Base-by-base conservation (phyloP, 2,329 filamentous ascomycete species). In the Colletotrichum sp. region DNA sequence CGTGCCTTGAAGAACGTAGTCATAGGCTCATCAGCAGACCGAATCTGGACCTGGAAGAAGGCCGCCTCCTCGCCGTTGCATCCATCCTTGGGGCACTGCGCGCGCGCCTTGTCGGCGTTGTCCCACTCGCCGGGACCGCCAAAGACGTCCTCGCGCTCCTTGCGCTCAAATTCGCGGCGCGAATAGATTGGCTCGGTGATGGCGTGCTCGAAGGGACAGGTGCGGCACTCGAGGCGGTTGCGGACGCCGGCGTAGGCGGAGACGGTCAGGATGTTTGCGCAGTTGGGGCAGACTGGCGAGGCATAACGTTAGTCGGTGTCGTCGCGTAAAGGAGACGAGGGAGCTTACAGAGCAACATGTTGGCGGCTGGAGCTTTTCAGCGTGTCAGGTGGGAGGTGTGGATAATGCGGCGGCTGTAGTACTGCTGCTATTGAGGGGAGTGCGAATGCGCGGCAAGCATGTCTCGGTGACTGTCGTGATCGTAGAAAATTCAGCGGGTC, bases 11-110 rank as follows among this genome's bases (percentile, higher is more conserved):
- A 98, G 86, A 99, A 99, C 76, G 93, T 96, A 79, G 97, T 99
- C 95, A 98, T 98, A 76, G 97, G 97, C 89, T 99, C 97, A 87
- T 99, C 97, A 68, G 97, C 97, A 89, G 95, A 98, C 80, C 97
- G 93, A 86, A 99, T 99, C 90, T 99, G 97, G 80, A 99, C 93
- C 89, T 98, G 95, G 88, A 96, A 98, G 88, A 96, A 99, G 78
- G 96, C 98, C 5, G 97, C 97, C 87, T 95, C 92, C 76, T 92
- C 90, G 78, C 95, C 95, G 82, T 95, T 90, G 88, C 97, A 99
- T 72, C 90, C 90, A 55, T 96, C 93, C 77, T 93, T 93, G 30
- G 95, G 92, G 85, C 97, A 99, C 90, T 97, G 95, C 65, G 94
- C 94, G 72, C 91, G 89, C 34, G 93, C 92, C 89, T 96, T 96